These are phyloP conservation scores for Polyplosphaeria fusca DNA, from an alignment of 495 filamentous ascomycete genomes.

Conservation along the genomic window DNA sequence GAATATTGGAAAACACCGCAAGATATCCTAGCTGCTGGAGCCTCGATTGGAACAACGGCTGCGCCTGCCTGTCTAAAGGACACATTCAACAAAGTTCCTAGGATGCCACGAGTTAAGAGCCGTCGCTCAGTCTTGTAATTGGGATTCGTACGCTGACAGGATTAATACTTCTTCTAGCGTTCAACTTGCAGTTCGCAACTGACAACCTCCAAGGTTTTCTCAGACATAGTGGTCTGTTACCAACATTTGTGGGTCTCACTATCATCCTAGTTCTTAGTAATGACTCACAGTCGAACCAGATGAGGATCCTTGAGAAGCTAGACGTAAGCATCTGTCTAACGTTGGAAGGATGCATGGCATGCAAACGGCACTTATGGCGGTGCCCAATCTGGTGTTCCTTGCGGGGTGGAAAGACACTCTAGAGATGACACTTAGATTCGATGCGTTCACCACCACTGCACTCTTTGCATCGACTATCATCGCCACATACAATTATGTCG, in stretches of 20 bases:
- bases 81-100: background rate
- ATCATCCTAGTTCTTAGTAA: constrained; percentile 39
- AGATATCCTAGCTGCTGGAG: background rate
- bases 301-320: constrained; percentile 40
- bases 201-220: constrained; percentile 21
- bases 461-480: constrained; percentile 36
- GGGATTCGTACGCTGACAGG: background rate
- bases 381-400: constrained; percentile 38
- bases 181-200: constrained; percentile 25
- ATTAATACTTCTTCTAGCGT: constrained; percentile 4
- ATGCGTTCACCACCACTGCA: constrained; percentile 34
- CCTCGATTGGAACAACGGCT: background rate
- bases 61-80: background rate
- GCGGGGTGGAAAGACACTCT: constrained; percentile 33
- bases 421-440: constrained; percentile 35
- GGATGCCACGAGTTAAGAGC: no score
- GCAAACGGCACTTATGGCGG: constrained; percentile 27
- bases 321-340: constrained; percentile 39
- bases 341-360: constrained; percentile 35
- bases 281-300: constrained; percentile 35
- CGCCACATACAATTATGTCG: constrained; percentile 38
- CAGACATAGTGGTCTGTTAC: constrained; percentile 14
- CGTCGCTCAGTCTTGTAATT: background rate
- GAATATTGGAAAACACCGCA: background rate
- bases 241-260: constrained; percentile 38